These are phyloP conservation scores for Juncus effusus DNA, from an alignment of 176 grass and related monocot genomes.

Conservation along the genomic window DNA sequence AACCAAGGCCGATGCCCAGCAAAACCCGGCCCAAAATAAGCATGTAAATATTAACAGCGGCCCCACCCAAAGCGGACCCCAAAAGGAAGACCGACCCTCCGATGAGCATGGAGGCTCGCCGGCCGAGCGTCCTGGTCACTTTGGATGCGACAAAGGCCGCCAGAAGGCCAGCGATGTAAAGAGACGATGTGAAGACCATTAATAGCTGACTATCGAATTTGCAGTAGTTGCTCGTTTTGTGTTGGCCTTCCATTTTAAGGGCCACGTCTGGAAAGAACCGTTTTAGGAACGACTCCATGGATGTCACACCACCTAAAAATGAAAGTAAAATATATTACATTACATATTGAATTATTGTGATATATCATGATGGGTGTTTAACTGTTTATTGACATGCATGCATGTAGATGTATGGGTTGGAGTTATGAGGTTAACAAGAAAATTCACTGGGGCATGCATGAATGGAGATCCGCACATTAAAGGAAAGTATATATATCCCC, in stretches of 20 bases:
- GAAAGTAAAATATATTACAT: not conserved
- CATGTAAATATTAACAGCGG: conserved; percentile 60
- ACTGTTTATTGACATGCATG: not conserved
- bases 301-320: conserved; percentile 50
- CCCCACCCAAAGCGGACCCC: conserved; percentile 54
- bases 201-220: conserved; percentile 72
- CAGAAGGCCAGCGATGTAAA: conserved; percentile 75
- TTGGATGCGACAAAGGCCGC: conserved; percentile 50
- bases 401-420: not conserved
- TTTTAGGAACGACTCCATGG: conserved; percentile 71
- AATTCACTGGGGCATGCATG: too few species aligned
- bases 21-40: conserved; percentile 62
- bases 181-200: conserved; percentile 69
- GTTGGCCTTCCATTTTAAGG: conserved; percentile 35
- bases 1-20: conserved; percentile 70
- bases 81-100: conserved; percentile 54
- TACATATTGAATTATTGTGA: not conserved
- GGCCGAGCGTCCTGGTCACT: conserved; percentile 55
- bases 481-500: too few species aligned
- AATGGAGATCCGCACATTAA: too few species aligned
- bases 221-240: conserved; percentile 57
- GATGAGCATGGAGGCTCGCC: conserved; percentile 57
- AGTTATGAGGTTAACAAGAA: not conserved
- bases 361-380: not conserved
- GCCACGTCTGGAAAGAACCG: conserved; percentile 73